Base-by-base conservation (phyloP, 164 flowering plant species). In the Magnolia sinica region DNA sequence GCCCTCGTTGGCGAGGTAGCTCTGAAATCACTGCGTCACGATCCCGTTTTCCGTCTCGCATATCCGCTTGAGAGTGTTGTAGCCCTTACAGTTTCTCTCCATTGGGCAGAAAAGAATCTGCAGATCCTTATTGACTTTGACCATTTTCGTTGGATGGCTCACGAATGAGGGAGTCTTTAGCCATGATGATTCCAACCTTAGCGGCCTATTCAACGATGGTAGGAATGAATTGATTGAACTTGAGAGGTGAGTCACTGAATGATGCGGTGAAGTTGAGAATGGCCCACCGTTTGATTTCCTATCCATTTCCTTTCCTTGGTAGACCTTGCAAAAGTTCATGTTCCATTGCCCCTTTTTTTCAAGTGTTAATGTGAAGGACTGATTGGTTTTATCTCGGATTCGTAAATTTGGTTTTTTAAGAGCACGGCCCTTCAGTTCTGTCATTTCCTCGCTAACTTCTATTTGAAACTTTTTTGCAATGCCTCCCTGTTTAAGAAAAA, bases 1-100 rank as follows among this genome's bases (percentile, higher is more conserved):
- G 31, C 63, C 20, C 67, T 18, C 4, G 23, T 64, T 64, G 23
- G 67, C 67, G 19, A 5, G 1, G 67, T 0, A 8, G 20, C 89
- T 82, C 75, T 90, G 80, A 73, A 91, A 90, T 67, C 97, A 92
- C 64, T 92, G 98, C 0, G 95, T 92, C 55, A 94, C 78, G 55
- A 91, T 80, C 19, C 98, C 98, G 59, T 89, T 68, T 76, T 80
- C 74, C 0, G 93, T 92, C 82, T 94, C 97, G 70, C 90, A 85
- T 18, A 94, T 79, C 87, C 85, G 86, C 81, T 94, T 94, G 50
- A 94, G 90, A 77, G 69, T 73, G 80, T 89, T 92, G 84, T 92
- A 20, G 67, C 67, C 67, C 18, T 23, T 23, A 20, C n/a, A 3
- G 23, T 8, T 4, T 0, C 19, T 19, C 18, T 19, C 67, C 67